A percentile compares a stretch with the other conserved stretches of the same genome.
phyloP scores from a whole-genome alignment of 176 grass and related monocot species.

The Avena sativa region DNA sequence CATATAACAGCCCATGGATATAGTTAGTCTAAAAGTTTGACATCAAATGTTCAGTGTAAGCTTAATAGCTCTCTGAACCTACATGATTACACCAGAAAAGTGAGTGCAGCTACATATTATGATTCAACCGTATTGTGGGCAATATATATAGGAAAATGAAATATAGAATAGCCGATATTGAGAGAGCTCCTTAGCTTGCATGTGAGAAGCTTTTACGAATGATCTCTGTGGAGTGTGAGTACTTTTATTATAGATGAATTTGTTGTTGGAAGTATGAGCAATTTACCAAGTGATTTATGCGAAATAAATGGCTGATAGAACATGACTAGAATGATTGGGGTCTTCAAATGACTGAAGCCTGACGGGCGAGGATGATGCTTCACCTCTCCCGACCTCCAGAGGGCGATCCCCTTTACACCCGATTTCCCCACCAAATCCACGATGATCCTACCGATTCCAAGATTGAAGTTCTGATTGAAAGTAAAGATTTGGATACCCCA shows the following conservation, averaged over 20 bases:
- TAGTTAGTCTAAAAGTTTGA: conserved; percentile 38
- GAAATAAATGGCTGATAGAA: no score
- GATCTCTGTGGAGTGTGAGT: neutral
- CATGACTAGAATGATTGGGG: no score
- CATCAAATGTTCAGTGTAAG: neutral
- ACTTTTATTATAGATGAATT: neutral
- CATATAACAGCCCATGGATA: neutral
- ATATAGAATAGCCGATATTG: neutral
- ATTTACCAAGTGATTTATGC: no score
- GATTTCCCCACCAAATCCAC: no score
- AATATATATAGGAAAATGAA: conserved; percentile 14
- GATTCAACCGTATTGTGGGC: neutral
- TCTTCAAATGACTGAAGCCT: no score
- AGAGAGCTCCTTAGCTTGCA: neutral
- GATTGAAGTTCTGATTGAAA: no score
- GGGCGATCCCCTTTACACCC: no score
- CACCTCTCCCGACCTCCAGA: no score
- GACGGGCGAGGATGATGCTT: no score
- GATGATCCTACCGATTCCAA: no score
- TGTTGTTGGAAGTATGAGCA: neutral
- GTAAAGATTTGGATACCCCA: no score
- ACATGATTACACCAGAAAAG: neutral
- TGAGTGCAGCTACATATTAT: neutral
- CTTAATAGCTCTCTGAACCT: neutral
- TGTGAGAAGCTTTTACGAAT: conserved; percentile 19